These are phyloP conservation scores for Zangia roseola DNA, from an alignment of 768 basidiomycete genomes.

Conservation along the genomic window DNA sequence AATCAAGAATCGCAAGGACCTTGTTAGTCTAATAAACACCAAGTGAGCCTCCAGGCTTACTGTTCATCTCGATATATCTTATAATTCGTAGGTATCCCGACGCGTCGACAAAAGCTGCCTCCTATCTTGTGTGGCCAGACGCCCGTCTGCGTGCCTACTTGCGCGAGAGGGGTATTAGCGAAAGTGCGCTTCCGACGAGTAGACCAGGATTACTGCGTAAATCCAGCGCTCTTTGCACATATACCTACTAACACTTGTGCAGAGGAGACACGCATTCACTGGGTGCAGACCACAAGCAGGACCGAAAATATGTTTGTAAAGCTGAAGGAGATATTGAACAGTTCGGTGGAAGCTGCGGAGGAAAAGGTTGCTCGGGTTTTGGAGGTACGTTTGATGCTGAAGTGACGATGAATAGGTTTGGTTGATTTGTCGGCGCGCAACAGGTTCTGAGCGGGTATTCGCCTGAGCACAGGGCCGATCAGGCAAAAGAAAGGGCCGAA, in stretches of 20 bases:
- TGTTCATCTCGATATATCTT: not conserved
- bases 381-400: conserved; percentile 22
- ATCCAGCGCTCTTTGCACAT: conserved; percentile 17
- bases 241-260: not conserved
- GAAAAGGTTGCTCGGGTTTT: conserved; percentile 60
- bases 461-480: conserved; percentile 25
- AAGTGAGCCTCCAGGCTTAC: conserved; percentile 46
- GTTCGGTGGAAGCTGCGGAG: conserved; percentile 71
- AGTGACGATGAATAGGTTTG: too few species aligned
- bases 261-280: conserved; percentile 81
- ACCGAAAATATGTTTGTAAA: conserved; percentile 57
- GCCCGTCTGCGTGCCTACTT: conserved; percentile 89
- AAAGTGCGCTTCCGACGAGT: conserved; percentile 59
- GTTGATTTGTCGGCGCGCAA: not conserved
- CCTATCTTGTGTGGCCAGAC: conserved; percentile 90
- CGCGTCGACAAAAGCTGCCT: conserved; percentile 41
- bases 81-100: conserved; percentile 51
- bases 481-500: conserved; percentile 23
- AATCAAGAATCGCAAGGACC: conserved; percentile 68
- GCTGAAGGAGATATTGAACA: conserved; percentile 65
- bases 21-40: conserved; percentile 66
- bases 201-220: conserved; percentile 80
- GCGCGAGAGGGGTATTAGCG: conserved; percentile 70
- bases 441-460: conserved; percentile 42
- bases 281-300: conserved; percentile 61